A percentile compares a stretch with the other conserved stretches of the same genome.
Conservation (phyloP, 2,329 filamentous ascomycete genomes). For the Xylaria sp. region DNA sequence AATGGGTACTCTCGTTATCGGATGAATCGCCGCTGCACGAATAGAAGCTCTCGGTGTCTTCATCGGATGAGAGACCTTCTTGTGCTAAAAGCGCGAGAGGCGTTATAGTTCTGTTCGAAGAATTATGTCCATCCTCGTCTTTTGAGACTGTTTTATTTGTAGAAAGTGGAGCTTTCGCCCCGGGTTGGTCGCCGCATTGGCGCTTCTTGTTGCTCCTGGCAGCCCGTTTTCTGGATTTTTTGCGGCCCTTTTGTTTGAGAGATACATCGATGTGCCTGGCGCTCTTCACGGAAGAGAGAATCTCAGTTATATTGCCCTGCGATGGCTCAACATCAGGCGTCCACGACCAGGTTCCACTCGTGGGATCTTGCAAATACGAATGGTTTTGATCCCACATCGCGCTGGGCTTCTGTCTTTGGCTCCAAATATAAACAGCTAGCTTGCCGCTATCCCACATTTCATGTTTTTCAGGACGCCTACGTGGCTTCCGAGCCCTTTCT, state of each 20-base stretch:
- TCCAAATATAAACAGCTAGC: conserved; percentile 39
- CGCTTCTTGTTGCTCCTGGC: not conserved
- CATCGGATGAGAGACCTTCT: conserved; percentile 25
- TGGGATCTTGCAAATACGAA: conserved; percentile 34
- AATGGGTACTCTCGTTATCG: conserved; percentile 12
- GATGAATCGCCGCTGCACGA: conserved; percentile 12
- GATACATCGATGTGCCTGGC: conserved; percentile 28
- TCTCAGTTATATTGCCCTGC: conserved; percentile 25
- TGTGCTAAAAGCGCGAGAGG: conserved; percentile 19
- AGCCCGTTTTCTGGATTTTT: not conserved
- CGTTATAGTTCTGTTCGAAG: not conserved
- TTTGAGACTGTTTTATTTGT: not conserved
- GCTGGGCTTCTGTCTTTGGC: conserved; percentile 32
- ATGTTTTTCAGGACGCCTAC: conserved; percentile 27
- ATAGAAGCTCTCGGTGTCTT: conserved; percentile 21
- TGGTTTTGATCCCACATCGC: conserved; percentile 32
- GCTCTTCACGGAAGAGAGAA: conserved; percentile 33
- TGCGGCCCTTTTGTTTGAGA: conserved; percentile 22
- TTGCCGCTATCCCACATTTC: conserved; percentile 38
- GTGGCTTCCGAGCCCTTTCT: conserved; percentile 18
- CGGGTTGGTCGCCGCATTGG: not conserved
- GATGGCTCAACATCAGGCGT: conserved; percentile 24
- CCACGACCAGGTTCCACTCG: conserved; percentile 36
- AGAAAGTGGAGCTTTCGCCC: not conserved
- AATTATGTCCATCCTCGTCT: not conserved